Conservation (phyloP, 345 rosid species). For the Physaria fendleri region DNA sequence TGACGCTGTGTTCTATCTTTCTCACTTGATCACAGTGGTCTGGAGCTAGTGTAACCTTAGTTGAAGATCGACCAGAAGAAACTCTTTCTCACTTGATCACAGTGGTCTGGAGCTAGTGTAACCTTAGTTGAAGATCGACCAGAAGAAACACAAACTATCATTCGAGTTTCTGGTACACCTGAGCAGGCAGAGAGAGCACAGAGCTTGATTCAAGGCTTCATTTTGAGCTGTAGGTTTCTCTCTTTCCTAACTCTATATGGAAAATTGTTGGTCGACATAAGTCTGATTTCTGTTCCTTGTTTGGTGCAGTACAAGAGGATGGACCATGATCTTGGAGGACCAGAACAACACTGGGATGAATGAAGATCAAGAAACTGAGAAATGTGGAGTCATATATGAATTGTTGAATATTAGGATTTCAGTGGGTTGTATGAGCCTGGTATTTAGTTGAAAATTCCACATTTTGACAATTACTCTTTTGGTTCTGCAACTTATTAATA, state of each 20-base stretch:
- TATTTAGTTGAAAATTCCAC: constrained; percentile 3
- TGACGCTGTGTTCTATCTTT: not conserved
- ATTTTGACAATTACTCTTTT: not conserved
- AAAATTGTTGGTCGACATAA: not conserved
- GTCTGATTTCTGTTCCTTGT: constrained; percentile 13
- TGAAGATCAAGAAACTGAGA: constrained; percentile 3
- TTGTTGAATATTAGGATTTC: constrained; percentile 15
- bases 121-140: constrained; percentile 69
- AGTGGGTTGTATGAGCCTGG: constrained; percentile 2
- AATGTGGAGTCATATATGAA: constrained; percentile 8
- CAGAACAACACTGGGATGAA: not conserved
- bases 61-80: constrained; percentile 67
- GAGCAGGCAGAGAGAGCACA: constrained; percentile 97
- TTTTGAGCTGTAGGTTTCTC: constrained; percentile 76
- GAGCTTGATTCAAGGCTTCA: constrained; percentile 95
- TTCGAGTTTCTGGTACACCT: constrained; percentile 88
- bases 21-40: constrained; percentile 51
- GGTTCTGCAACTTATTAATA: no score
- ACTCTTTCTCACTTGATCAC: constrained; percentile 24
- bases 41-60: constrained; percentile 78
- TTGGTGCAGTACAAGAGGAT: constrained; percentile 69
- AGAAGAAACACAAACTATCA: constrained; percentile 61
- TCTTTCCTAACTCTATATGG: not conserved
- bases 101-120: constrained; percentile 94
- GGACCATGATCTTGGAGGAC: constrained; percentile 35